A percentile compares a stretch with the other conserved stretches of the same genome.
Conservation (phyloP, 139 green algal species). For the Coelastrella sp. region DNA sequence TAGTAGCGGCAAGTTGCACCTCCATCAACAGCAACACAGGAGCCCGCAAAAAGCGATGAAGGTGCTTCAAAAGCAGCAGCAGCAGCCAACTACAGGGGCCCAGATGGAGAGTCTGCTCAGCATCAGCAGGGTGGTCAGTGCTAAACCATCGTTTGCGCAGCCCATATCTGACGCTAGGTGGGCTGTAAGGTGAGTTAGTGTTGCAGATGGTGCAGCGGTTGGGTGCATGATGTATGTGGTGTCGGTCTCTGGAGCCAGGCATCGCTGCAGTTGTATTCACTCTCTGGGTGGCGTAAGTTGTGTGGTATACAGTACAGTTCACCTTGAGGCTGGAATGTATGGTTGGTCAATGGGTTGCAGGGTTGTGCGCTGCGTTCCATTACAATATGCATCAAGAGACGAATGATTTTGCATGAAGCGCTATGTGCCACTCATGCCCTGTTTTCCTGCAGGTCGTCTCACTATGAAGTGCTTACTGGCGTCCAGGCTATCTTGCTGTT, state of each 20-base stretch:
- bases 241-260: not conserved
- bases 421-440: not conserved
- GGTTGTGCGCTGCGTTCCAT: not conserved
- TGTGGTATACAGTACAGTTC: too few species aligned
- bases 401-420: not conserved
- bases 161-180: conserved; percentile 16
- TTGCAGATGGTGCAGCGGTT: not conserved
- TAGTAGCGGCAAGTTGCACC: not conserved
- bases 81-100: not conserved
- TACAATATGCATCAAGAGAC: not conserved
- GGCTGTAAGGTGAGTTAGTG: conserved; percentile 1
- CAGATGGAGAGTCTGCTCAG: not conserved
- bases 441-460: not conserved
- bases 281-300: too few species aligned
- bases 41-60: not conserved
- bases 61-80: not conserved
- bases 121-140: conserved; percentile 36
- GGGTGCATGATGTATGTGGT: not conserved
- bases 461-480: not conserved
- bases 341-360: too few species aligned
- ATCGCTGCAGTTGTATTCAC: not conserved
- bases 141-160: conserved; percentile 37
- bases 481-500: conserved; percentile 30
- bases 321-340: too few species aligned
- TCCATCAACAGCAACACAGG: not conserved